These are phyloP conservation scores for Endoconidiophora laricicola DNA, from an alignment of 2,329 filamentous ascomycete species.

Conservation along the genomic window DNA sequence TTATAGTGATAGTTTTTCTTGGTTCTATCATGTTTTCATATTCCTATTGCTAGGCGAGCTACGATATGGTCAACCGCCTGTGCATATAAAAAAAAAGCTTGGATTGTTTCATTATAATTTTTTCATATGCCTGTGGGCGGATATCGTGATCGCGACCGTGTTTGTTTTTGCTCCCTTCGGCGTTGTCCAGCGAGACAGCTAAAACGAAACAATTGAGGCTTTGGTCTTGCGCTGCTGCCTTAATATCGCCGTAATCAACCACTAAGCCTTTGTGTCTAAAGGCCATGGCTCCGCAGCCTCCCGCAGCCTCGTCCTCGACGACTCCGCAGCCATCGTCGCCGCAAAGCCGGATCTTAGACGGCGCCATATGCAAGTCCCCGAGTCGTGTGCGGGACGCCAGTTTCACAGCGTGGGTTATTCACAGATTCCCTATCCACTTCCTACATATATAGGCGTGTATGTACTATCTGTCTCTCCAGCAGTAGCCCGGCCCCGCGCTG, in stretches of 20 bases:
- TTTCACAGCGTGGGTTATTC: constrained; percentile 31
- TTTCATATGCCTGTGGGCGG: too few relatives aligned
- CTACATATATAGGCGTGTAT: background rate
- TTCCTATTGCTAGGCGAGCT: too few relatives aligned
- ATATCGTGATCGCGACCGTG: too few relatives aligned
- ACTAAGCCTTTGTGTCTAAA: background rate
- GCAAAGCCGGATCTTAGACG: constrained; percentile 14
- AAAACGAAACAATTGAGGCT: background rate
- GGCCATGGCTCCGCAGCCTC: background rate
- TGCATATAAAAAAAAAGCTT: too few relatives aligned
- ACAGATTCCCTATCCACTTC: constrained; percentile 23
- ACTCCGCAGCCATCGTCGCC: background rate
- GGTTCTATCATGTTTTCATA: too few relatives aligned
- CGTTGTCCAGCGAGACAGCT: background rate
- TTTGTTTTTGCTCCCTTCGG: too few relatives aligned
- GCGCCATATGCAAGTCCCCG: constrained; percentile 26
- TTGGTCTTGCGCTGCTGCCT: too few relatives aligned
- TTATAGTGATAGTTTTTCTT: too few relatives aligned
- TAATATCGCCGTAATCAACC: too few relatives aligned
- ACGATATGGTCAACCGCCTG: too few relatives aligned
- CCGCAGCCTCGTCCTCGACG: background rate
- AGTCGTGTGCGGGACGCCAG: constrained; percentile 30
- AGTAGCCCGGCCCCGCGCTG: background rate
- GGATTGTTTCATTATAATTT: too few relatives aligned
- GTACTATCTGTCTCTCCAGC: background rate